These are phyloP conservation scores for Lactifluus volemus DNA, from an alignment of 768 basidiomycete species.

Conservation along the genomic window DNA sequence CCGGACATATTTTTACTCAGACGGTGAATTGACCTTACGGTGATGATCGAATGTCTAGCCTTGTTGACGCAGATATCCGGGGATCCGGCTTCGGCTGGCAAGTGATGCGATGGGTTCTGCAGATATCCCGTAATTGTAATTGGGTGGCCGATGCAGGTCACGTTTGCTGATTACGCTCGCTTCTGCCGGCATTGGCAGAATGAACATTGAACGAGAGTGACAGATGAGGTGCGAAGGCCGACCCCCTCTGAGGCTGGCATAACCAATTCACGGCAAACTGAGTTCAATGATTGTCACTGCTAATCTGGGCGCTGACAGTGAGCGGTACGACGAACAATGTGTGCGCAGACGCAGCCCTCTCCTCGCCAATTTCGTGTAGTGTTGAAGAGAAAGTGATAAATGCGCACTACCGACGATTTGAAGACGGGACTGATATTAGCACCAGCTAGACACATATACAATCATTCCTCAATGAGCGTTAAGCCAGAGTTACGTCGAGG, in stretches of 20 bases:
- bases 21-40: background rate
- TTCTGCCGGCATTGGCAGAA: slow-evolving; percentile 9
- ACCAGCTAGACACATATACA: background rate
- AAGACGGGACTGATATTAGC: background rate
- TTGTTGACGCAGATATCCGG: background rate
- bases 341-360: background rate
- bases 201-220: background rate
- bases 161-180: background rate
- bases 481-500: slow-evolving; percentile 13
- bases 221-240: slow-evolving; percentile 10
- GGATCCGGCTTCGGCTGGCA: slow-evolving; percentile 4
- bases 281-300: slow-evolving; percentile 19
- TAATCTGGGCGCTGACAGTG: slow-evolving; percentile 15
- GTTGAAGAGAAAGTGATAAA: too few relatives aligned
- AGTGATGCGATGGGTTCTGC: background rate
- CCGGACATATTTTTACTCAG: background rate
- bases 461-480: background rate
- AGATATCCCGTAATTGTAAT: slow-evolving; percentile 1
- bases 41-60: background rate
- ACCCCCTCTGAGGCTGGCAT: background rate
- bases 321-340: background rate
- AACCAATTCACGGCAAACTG: slow-evolving; percentile 16
- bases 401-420: background rate
- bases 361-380: background rate
- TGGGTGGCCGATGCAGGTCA: slow-evolving; percentile 4